These are phyloP conservation scores for Auricularia sp. DNA, from an alignment of 768 basidiomycete species.

Conservation along the genomic window DNA sequence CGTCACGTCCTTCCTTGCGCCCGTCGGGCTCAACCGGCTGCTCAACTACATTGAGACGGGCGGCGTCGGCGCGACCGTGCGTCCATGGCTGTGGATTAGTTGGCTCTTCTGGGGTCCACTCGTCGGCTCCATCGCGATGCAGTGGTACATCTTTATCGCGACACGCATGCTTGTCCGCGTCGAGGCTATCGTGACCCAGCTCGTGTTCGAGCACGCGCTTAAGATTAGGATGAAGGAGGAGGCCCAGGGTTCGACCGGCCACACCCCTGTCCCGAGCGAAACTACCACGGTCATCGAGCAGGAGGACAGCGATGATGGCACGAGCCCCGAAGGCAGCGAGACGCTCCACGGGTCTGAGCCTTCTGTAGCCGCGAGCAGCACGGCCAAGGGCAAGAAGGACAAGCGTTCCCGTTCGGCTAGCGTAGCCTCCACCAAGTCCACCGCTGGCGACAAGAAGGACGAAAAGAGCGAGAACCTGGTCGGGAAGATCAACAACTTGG, in stretches of 20 bases:
- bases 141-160: constrained; percentile 32
- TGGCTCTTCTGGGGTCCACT: constrained; percentile 25
- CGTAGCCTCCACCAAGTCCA: not conserved
- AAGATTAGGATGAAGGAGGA: constrained; percentile 53
- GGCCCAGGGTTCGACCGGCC: constrained; percentile 4
- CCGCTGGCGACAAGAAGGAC: constrained; percentile 12
- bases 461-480: constrained; percentile 38
- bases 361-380: not conserved
- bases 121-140: constrained; percentile 25
- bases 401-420: constrained; percentile 2
- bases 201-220: constrained; percentile 47
- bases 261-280: constrained; percentile 11
- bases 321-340: constrained; percentile 6
- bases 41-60: constrained; percentile 28
- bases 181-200: constrained; percentile 44
- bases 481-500: constrained; percentile 69
- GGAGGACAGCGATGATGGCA: constrained; percentile 16
- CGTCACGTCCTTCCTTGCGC: constrained; percentile 24
- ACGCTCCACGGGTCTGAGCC: not conserved
- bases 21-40: constrained; percentile 30
- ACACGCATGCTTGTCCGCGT: constrained; percentile 38
- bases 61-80: constrained; percentile 25
- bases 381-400: constrained; percentile 3
- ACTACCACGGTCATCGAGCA: constrained; percentile 11
- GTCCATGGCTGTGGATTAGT: constrained; percentile 42